These are phyloP conservation scores for Daedaleopsis nitida DNA, from an alignment of 768 basidiomycete genomes.

Conservation along the genomic window DNA sequence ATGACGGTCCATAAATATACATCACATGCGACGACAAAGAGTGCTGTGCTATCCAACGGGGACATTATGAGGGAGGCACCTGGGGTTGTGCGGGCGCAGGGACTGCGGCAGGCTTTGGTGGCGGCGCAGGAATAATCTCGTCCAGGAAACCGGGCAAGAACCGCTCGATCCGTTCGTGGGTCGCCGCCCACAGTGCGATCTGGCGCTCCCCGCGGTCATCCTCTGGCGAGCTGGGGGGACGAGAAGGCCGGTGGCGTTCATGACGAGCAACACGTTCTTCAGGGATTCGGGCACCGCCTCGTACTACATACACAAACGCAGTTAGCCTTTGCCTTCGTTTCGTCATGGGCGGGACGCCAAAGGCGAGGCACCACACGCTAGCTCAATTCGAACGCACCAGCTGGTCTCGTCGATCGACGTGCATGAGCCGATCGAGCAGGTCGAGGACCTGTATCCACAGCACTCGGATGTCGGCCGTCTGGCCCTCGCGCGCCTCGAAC, in stretches of 20 bases:
- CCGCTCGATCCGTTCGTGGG: conserved; percentile 83
- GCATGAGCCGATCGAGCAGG: conserved; percentile 86
- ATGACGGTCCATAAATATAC: conserved; percentile 13
- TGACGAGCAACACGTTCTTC: conserved; percentile 94
- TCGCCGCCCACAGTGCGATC: conserved; percentile 79
- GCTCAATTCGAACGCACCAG: conserved; percentile 55
- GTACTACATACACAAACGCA: conserved; percentile 50
- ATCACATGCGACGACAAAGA: conserved; percentile 3
- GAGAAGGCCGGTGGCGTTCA: conserved; percentile 87
- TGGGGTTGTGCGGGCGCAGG: not conserved
- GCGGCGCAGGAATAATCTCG: conserved; percentile 59
- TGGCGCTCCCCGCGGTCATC: conserved; percentile 61
- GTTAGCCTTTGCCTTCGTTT: not conserved
- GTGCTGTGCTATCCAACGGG: not conserved
- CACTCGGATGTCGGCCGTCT: conserved; percentile 64
- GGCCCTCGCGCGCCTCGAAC: conserved; percentile 74
- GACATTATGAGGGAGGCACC: not conserved
- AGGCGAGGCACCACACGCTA: not conserved
- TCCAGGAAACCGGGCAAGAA: conserved; percentile 90
- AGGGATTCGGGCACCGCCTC: conserved; percentile 96
- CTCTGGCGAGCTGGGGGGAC: conserved; percentile 55
- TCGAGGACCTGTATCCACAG: conserved; percentile 92
- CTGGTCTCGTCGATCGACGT: conserved; percentile 80
- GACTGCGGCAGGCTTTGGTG: conserved; percentile 15
- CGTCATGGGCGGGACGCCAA: not conserved